These are phyloP conservation scores for Vitis hybrid DNA, from an alignment of 177 flowering plant species.

Conservation along the genomic window DNA sequence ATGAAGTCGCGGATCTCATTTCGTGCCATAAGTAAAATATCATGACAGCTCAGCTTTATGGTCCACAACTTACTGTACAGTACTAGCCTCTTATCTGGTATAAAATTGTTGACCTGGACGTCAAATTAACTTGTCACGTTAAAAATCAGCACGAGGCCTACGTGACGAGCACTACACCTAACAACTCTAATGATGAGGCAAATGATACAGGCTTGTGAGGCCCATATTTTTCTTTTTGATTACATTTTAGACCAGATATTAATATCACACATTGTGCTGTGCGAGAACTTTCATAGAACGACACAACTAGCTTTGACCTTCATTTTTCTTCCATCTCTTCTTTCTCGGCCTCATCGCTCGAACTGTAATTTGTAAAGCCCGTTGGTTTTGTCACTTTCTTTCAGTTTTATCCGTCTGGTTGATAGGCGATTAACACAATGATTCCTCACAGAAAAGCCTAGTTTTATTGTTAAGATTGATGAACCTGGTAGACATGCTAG, in stretches of 20 bases:
- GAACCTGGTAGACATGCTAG: constrained; percentile 3
- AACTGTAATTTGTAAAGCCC: background rate
- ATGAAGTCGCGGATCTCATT: too few relatives aligned
- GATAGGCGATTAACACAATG: constrained; percentile 26
- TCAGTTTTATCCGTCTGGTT: background rate
- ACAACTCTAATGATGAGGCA: constrained; percentile 24
- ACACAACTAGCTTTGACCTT: constrained; percentile 10
- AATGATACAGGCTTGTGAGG: constrained; percentile 30
- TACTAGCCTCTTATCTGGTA: background rate
- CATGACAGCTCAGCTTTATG: too few relatives aligned
- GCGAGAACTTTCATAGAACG: constrained; percentile 15
- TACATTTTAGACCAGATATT: constrained; percentile 2
- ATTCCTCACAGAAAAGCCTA: background rate
- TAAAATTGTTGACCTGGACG: constrained; percentile 9
- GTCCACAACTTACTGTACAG: too few relatives aligned
- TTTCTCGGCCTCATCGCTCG: constrained; percentile 25
- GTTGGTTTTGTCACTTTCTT: constrained; percentile 16
- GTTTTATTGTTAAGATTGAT: background rate
- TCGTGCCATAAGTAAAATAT: too few relatives aligned
- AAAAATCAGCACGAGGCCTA: constrained; percentile 16
- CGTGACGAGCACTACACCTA: constrained; percentile 31
- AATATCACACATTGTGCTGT: constrained; percentile 2
- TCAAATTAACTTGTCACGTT: constrained; percentile 3
- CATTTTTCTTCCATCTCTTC: background rate
- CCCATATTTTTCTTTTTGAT: constrained; percentile 6